phyloP scores from a whole-genome alignment of 208 protist species.

The Leishmania tropica region DNA sequence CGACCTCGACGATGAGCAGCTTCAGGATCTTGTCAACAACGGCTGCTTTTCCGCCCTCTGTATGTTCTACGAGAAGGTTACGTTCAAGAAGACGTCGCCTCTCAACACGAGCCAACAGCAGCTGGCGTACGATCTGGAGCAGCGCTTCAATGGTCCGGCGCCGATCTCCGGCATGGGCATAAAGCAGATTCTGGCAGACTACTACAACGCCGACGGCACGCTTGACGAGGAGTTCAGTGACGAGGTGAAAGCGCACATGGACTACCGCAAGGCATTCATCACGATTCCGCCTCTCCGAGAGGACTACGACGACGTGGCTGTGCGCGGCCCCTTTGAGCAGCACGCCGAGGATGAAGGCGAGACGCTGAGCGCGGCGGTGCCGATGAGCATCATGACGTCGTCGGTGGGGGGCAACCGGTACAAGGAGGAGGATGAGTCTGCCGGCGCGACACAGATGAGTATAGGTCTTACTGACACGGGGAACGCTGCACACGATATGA shows the following conservation, averaged over 20 bases:
- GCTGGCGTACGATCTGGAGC: slow-evolving; percentile 29
- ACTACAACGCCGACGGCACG: slow-evolving; percentile 57
- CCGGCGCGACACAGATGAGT: not conserved
- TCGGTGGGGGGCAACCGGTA: not conserved
- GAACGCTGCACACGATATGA: not conserved
- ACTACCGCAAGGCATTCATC: slow-evolving; percentile 62
- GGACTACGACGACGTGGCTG: slow-evolving; percentile 51
- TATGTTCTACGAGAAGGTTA: slow-evolving; percentile 73
- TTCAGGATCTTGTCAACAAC: slow-evolving; percentile 70
- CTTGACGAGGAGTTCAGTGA: slow-evolving; percentile 52
- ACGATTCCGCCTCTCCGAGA: slow-evolving; percentile 53
- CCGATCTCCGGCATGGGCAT: slow-evolving; percentile 71
- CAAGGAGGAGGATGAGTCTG: not conserved
- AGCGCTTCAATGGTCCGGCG: slow-evolving; percentile 13
- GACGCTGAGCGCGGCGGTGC: slow-evolving; percentile 10
- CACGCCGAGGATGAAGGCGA: slow-evolving; percentile 25
- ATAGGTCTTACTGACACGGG: not conserved
- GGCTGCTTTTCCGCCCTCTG: slow-evolving; percentile 51
- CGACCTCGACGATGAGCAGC: slow-evolving; percentile 53
- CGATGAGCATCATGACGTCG: slow-evolving; percentile 7
- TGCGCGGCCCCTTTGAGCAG: slow-evolving; percentile 20
- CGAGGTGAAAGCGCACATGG: slow-evolving; percentile 41
- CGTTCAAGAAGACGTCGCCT: slow-evolving; percentile 55
- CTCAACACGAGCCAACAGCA: slow-evolving; percentile 71
- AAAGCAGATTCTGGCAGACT: slow-evolving; percentile 48